These are phyloP conservation scores for Saitozyma podzolica DNA, from an alignment of 768 basidiomycete species.

Conservation along the genomic window DNA sequence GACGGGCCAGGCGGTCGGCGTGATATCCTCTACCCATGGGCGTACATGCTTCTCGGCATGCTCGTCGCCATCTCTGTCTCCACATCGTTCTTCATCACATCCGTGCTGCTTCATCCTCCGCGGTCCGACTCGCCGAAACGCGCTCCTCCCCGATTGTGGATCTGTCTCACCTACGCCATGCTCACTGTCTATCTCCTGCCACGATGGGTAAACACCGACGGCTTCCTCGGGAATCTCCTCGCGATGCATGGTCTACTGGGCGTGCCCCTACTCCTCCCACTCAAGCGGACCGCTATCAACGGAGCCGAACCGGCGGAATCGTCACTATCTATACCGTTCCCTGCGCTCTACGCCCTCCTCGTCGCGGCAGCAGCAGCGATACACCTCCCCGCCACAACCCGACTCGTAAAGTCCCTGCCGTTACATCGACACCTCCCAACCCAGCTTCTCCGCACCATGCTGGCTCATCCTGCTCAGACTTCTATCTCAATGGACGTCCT, in stretches of 20 bases:
- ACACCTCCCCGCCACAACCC: constrained; percentile 50
- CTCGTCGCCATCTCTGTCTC: constrained; percentile 70
- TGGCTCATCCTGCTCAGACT: constrained; percentile 59
- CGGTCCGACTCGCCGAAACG: constrained; percentile 2
- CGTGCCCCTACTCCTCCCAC: constrained; percentile 57
- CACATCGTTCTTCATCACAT: constrained; percentile 64
- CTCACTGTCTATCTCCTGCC: constrained; percentile 58
- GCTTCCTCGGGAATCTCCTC: constrained; percentile 65
- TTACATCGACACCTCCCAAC: too few relatives aligned
- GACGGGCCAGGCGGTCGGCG: constrained; percentile 47
- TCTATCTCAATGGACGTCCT: constrained; percentile 68
- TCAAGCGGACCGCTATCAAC: too few relatives aligned
- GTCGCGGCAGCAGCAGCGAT: constrained; percentile 51
- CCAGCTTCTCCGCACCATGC: constrained; percentile 6
- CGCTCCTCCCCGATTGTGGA: constrained; percentile 6
- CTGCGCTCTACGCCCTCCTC: constrained; percentile 55
- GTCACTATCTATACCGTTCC: constrained; percentile 18
- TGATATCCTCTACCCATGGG: constrained; percentile 61
- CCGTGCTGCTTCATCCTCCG: constrained; percentile 54
- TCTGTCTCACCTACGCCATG: constrained; percentile 56
- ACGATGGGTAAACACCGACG: constrained; percentile 51
- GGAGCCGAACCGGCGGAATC: background rate
- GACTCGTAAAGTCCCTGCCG: constrained; percentile 38
- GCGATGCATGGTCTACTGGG: constrained; percentile 63
- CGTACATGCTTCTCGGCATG: constrained; percentile 72